Evolutionary conservation across 768 basidiomycete species (phyloP), one percentile per base, ranked within the genome.

Genomic region (Melanogaster broomeanus): DNA sequence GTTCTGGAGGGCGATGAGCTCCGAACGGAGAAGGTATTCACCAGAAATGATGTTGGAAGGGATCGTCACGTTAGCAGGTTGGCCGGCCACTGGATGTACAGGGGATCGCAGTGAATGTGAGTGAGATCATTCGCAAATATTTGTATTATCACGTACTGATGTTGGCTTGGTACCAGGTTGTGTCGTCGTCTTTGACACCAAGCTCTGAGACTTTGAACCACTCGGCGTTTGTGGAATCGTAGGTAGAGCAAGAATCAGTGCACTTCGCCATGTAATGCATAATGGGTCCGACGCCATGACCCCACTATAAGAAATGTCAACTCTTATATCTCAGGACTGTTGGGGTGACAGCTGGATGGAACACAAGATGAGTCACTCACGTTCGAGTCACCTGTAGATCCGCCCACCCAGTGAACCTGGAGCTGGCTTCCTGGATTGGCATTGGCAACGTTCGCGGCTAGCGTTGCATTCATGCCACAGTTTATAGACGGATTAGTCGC

Each of bases 191-290:
- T 42, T 77, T 66, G 12, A 73, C 57, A 9, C 79, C 84, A 3
- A 73, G 67, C 59, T 86, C 75, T 22, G 78, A 68, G 44, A 86
- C 78, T 74, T 90, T 90, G 79, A 90, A 88, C 85, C 85, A 90
- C 57, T 83, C 72, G 5, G 85, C 82, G 31, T 72, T 66, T 12
- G 74, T 71, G 4, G 80, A 68, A 62, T 87, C 76, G 65, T 83
- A 88, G 54, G 82, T 66, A 53, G 76, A 74, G 67, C 88, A 90
- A 22, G 79, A 61, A 0, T 74, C 70, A 38, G 64, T 68, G 59
- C 89, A 91, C 42, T 72, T 68, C 4, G 87, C 78, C 79, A 91
- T 77, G 68, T 90, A 90, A 43, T 85, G 87, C 69, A 90, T 71
- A 71, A 88, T 73, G 1, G 87, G 87, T 1, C 88, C 88, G 16